Conservation (phyloP, 257 asterid species). For the Jaltomata sinuosa region DNA sequence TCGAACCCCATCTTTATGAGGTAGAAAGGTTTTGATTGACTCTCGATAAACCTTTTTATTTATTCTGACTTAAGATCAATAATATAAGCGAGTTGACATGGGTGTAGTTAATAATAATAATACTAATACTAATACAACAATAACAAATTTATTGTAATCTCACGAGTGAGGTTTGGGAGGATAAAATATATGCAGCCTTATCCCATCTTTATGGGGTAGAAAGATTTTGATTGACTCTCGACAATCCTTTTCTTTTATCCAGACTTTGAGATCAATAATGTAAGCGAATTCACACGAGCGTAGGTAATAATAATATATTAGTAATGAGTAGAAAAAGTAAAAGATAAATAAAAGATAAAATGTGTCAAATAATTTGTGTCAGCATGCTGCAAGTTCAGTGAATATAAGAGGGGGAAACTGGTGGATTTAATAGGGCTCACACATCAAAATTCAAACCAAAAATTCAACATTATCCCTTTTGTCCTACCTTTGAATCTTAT, state of each 20-base stretch:
- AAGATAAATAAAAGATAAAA: background rate
- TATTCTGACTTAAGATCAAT: no score
- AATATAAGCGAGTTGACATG: no score
- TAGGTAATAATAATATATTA: background rate
- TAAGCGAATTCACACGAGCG: background rate
- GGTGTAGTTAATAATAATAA: no score
- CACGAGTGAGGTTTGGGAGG: no score
- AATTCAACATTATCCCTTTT: background rate
- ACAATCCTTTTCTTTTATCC: accelerated
- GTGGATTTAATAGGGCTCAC: background rate
- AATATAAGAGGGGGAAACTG: background rate
- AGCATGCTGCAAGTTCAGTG: background rate
- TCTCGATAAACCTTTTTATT: no score
- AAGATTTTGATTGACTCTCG: accelerated
- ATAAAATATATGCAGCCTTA: no score
- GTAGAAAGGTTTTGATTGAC: no score
- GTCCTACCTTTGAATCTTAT: background rate
- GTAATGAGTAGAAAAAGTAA: background rate
- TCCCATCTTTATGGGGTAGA: background rate
- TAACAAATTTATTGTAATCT: background rate
- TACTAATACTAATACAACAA: no score
- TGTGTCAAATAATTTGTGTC: background rate
- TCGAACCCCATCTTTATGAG: no score
- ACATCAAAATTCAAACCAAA: background rate
- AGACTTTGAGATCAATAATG: background rate